Conservation (phyloP, 2,329 filamentous ascomycete genomes). For the Epichloe coenophiala region DNA sequence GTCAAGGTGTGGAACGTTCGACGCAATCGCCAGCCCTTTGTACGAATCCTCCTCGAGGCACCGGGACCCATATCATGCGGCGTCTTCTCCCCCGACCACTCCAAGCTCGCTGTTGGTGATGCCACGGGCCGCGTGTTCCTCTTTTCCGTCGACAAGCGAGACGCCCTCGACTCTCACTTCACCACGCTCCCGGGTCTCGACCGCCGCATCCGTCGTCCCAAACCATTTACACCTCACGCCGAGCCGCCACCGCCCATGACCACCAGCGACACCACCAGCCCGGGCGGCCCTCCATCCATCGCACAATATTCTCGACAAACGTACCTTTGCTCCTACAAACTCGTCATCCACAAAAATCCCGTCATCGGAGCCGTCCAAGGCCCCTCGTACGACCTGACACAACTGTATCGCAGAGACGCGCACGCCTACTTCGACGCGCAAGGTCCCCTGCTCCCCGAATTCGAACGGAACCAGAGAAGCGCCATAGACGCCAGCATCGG, state of each 20-base stretch:
- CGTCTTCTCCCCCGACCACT: constrained; percentile 42
- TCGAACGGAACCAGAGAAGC: constrained; percentile 31
- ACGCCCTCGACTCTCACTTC: constrained; percentile 21
- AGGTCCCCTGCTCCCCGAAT: constrained; percentile 30
- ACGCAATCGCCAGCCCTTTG: constrained; percentile 26
- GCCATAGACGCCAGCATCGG: constrained; percentile 18
- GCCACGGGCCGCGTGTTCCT: constrained; percentile 47
- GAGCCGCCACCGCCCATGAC: constrained; percentile 29
- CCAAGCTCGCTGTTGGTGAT: constrained; percentile 45
- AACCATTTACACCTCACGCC: constrained; percentile 34
- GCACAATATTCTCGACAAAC: constrained; percentile 13
- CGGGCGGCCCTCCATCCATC: constrained; percentile 7
- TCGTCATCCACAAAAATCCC: constrained; percentile 30
- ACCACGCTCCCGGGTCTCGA: constrained; percentile 21
- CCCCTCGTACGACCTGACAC: constrained; percentile 31
- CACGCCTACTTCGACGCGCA: constrained; percentile 31
- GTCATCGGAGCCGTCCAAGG: constrained; percentile 44
- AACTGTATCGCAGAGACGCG: constrained; percentile 32
- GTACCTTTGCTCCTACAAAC: constrained; percentile 25
- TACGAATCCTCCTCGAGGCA: constrained; percentile 40
- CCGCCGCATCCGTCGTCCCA: constrained; percentile 29
- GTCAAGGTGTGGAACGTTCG: constrained; percentile 52
- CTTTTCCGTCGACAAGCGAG: constrained; percentile 34
- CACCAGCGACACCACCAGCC: constrained; percentile 2
- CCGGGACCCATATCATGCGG: constrained; percentile 44